Evolutionary conservation across 805 yeast species (phyloP).

Genomic region (Pichia californica): DNA sequence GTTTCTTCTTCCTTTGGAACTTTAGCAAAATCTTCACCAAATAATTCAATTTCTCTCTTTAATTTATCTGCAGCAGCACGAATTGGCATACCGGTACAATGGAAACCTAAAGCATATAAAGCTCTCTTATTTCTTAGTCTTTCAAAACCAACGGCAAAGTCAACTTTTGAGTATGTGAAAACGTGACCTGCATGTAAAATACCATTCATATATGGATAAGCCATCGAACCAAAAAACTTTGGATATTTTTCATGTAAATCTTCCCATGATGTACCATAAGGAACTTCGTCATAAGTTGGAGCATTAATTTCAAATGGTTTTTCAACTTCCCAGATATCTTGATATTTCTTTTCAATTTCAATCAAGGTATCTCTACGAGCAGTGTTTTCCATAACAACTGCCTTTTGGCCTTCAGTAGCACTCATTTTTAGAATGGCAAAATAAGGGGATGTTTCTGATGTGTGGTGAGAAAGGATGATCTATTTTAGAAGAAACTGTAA

Average conservation of each 20-base stretch:
- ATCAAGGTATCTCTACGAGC: slow-evolving; percentile 92
- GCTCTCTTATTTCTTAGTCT: slow-evolving; percentile 92
- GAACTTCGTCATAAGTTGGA: slow-evolving; percentile 63
- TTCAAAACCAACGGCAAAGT: slow-evolving; percentile 88
- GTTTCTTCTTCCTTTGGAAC: slow-evolving; percentile 59
- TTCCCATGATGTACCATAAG: slow-evolving; percentile 49
- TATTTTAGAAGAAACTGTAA: too few species aligned
- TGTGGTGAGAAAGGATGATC: too few species aligned
- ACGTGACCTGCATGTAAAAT: slow-evolving; percentile 96
- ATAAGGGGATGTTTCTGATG: too few species aligned
- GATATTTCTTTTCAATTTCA: slow-evolving; percentile 83
- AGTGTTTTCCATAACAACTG: slow-evolving; percentile 49
- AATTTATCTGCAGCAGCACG: slow-evolving; percentile 93
- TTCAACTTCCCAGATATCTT: slow-evolving; percentile 80
- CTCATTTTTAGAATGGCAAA: not conserved
- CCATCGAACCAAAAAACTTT: slow-evolving; percentile 88
- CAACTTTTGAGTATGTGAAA: slow-evolving; percentile 90
- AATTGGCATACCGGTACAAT: slow-evolving; percentile 99
- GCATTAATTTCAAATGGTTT: slow-evolving; percentile 84
- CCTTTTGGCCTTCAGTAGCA: slow-evolving; percentile 22
- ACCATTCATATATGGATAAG: slow-evolving; percentile 99
- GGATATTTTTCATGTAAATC: slow-evolving; percentile 76
- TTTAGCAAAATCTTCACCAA: slow-evolving; percentile 73
- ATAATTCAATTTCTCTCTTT: slow-evolving; percentile 83
- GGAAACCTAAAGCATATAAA: slow-evolving; percentile 94